phyloP scores from a whole-genome alignment of 306 rosid genomes.

The Neltuma alba region DNA sequence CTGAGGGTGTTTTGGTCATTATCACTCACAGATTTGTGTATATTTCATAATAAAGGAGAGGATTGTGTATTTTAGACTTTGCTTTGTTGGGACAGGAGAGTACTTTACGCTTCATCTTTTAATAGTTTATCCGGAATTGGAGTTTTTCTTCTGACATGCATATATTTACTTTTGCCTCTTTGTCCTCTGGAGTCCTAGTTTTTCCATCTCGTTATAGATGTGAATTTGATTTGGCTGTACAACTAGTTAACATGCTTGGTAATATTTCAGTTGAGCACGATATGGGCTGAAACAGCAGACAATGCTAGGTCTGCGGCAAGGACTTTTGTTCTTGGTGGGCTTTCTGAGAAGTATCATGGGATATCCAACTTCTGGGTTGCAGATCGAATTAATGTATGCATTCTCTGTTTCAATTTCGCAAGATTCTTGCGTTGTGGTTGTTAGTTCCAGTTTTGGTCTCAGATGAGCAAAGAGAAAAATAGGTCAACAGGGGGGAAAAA shows the following conservation, averaged over 20 bases:
- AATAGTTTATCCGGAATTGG: not conserved
- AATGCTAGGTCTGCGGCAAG: constrained; percentile 95
- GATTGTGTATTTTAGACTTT: not conserved
- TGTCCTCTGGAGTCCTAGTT: not conserved
- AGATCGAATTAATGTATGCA: constrained; percentile 81
- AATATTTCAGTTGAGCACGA: constrained; percentile 83
- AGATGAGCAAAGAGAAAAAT: too few species aligned
- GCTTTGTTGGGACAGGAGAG: not conserved
- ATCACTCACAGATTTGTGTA: not conserved
- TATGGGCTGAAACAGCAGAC: constrained; percentile 99
- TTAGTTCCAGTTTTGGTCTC: constrained; percentile 11
- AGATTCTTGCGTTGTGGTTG: constrained; percentile 6
- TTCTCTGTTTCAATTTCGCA: constrained; percentile 28
- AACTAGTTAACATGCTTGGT: constrained; percentile 30
- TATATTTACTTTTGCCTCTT: constrained; percentile 13
- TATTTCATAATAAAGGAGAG: not conserved
- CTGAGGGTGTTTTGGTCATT: not conserved
- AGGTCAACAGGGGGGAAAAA: not conserved
- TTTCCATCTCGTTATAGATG: constrained; percentile 10
- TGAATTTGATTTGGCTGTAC: constrained; percentile 4
- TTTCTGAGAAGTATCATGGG: constrained; percentile 83
- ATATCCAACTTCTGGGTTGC: constrained; percentile 80
- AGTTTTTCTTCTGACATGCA: constrained; percentile 10
- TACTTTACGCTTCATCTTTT: not conserved
- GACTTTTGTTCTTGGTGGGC: constrained; percentile 87